These are phyloP conservation scores for Ogataea haglerorum DNA, from an alignment of 805 yeast genomes.

Conservation along the genomic window DNA sequence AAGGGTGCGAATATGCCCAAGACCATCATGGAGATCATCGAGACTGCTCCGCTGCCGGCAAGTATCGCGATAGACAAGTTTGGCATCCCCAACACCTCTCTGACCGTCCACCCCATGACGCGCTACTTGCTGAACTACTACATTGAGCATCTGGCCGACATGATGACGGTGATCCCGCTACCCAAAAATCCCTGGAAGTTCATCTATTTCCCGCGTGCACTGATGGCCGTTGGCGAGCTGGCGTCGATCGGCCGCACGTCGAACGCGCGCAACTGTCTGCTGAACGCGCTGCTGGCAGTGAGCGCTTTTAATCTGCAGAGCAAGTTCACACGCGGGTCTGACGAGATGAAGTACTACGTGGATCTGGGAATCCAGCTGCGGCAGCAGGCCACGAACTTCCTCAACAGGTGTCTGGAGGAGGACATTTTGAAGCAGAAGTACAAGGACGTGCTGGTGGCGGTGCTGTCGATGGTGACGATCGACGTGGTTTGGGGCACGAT, in stretches of 20 bases:
- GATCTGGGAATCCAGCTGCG: slow-evolving; percentile 72
- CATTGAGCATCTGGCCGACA: slow-evolving; percentile 72
- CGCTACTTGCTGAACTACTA: slow-evolving; percentile 71
- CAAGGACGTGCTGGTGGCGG: slow-evolving; percentile 79
- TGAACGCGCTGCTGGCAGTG: slow-evolving; percentile 78
- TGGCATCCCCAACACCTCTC: slow-evolving; percentile 57
- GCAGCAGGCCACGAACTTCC: slow-evolving; percentile 67
- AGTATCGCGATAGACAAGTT: slow-evolving; percentile 38
- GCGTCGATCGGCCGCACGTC: slow-evolving; percentile 71
- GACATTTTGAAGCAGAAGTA: slow-evolving; percentile 61
- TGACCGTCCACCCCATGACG: slow-evolving; percentile 66
- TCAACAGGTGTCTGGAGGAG: slow-evolving; percentile 53
- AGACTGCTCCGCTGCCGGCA: slow-evolving; percentile 41
- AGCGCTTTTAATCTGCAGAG: slow-evolving; percentile 78
- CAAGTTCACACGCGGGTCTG: slow-evolving; percentile 63
- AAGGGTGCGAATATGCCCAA: slow-evolving; percentile 46
- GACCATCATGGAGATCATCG: slow-evolving; percentile 49
- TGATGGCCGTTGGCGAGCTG: slow-evolving; percentile 78
- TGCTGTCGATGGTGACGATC: slow-evolving; percentile 80
- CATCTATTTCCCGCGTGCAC: slow-evolving; percentile 79
- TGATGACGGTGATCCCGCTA: slow-evolving; percentile 59
- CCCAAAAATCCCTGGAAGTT: slow-evolving; percentile 86
- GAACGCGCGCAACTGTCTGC: slow-evolving; percentile 68
- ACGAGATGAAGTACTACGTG: slow-evolving; percentile 64
- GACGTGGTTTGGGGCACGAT: slow-evolving; percentile 90